Conservation (phyloP, 805 yeast species). For the Candida montana region DNA sequence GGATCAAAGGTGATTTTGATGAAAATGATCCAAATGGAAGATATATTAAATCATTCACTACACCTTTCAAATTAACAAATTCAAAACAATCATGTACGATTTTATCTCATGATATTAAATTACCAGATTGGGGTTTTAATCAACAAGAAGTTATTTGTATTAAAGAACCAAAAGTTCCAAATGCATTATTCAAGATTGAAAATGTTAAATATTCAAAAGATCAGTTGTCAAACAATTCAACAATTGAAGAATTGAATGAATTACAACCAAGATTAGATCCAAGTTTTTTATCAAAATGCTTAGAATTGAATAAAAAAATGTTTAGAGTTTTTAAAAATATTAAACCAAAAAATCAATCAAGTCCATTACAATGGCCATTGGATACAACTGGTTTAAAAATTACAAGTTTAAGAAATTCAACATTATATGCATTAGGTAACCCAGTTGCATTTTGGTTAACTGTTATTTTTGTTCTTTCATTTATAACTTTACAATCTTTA, state of each 20-base stretch:
- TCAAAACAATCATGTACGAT: slow-evolving; percentile 62
- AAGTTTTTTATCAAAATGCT: slow-evolving; percentile 16
- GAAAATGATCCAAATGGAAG: slow-evolving; percentile 21
- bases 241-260: slow-evolving; percentile 18
- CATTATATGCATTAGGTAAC: slow-evolving; percentile 63
- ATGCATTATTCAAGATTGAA: slow-evolving; percentile 75
- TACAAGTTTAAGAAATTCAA: slow-evolving; percentile 39
- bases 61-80: slow-evolving; percentile 68
- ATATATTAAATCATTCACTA: slow-evolving; percentile 37
- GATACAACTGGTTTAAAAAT: slow-evolving; percentile 53
- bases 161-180: slow-evolving; percentile 60
- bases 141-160: slow-evolving; percentile 91
- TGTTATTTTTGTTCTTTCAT: slow-evolving; percentile 28
- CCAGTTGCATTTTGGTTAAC: slow-evolving; percentile 49
- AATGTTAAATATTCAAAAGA: slow-evolving; percentile 34
- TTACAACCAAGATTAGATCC: slow-evolving; percentile 20
- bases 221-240: slow-evolving; percentile 21
- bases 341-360: slow-evolving; percentile 2
- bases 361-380: slow-evolving; percentile 63
- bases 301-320: slow-evolving; percentile 19
- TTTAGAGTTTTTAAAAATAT: slow-evolving; percentile 14
- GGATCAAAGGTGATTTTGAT: slow-evolving; percentile 42
- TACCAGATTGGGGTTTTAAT: slow-evolving; percentile 81
- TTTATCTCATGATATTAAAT: slow-evolving; percentile 62
- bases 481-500: slow-evolving; percentile 14